Evolutionary conservation across 306 rosid species (phyloP).

Genomic region (Dalbergia cultrata): DNA sequence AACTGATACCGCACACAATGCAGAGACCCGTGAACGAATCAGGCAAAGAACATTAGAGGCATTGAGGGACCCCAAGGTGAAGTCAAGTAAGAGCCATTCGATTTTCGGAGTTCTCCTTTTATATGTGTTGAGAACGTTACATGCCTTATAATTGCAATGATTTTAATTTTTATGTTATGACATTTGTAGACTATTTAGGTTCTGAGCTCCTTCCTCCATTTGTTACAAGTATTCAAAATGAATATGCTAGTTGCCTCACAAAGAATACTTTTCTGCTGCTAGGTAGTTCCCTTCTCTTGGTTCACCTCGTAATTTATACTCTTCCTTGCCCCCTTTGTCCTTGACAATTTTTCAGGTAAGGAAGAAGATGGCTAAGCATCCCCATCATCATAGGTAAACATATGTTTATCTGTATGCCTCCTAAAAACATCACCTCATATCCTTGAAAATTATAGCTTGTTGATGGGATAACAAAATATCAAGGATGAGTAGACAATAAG

Average conservation of each 20-base stretch:
- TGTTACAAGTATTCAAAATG: constrained; percentile 5
- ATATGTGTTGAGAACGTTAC: constrained; percentile 18
- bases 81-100: constrained; percentile 72
- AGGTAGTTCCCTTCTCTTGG: neutral
- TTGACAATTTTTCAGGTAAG: constrained; percentile 71
- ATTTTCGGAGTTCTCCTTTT: constrained; percentile 46
- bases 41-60: constrained; percentile 81
- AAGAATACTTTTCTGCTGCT: neutral
- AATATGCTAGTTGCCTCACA: constrained; percentile 26
- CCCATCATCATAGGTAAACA: constrained; percentile 74
- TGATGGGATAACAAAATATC: constrained; percentile 8
- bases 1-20: constrained; percentile 38
- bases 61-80: constrained; percentile 93
- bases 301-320: constrained; percentile 16
- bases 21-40: constrained; percentile 82
- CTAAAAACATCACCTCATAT: neutral
- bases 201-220: constrained; percentile 20
- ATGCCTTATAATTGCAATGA: constrained; percentile 21
- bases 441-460: constrained; percentile 2
- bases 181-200: neutral
- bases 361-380: constrained; percentile 77
- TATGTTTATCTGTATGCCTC: constrained; percentile 2
- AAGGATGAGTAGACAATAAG: neutral
- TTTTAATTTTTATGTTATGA: constrained; percentile 14
- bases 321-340: constrained; percentile 4